Conservation (phyloP, 2,329 filamentous ascomycete species). For the Thermomyces lanuginosus region DNA sequence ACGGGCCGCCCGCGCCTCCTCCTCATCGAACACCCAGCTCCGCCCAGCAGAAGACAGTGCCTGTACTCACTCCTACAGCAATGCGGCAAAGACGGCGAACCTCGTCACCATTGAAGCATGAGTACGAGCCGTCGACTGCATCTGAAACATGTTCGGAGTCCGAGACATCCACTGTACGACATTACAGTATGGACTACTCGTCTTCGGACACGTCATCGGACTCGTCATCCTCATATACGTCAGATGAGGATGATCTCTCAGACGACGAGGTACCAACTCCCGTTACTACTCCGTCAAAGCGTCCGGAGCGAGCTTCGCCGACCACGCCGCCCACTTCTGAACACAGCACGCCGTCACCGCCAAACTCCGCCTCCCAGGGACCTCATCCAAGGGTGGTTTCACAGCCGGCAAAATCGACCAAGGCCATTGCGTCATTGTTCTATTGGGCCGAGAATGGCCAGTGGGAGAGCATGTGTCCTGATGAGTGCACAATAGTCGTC, state of each 20-base stretch:
- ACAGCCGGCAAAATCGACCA: conserved; percentile 33
- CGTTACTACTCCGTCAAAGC: conserved; percentile 13
- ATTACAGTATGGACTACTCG: conserved; percentile 31
- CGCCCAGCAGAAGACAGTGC: conserved; percentile 26
- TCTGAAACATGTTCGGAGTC: conserved; percentile 45
- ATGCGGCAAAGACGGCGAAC: conserved; percentile 47
- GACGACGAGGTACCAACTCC: conserved; percentile 29
- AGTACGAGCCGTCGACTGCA: conserved; percentile 75
- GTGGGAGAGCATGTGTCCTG: conserved; percentile 45
- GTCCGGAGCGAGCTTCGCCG: conserved; percentile 26
- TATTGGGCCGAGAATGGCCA: conserved; percentile 46
- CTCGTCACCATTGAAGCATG: conserved; percentile 90
- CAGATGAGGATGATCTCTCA: conserved; percentile 40
- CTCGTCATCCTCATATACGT: conserved; percentile 33
- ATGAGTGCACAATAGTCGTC: conserved; percentile 47
- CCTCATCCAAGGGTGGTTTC: conserved; percentile 41
- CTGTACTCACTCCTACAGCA: conserved; percentile 33
- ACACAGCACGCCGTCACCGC: conserved; percentile 53
- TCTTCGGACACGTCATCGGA: conserved; percentile 30
- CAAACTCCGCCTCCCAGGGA: conserved; percentile 66
- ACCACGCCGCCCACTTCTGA: conserved; percentile 24
- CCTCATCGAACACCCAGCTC: conserved; percentile 39
- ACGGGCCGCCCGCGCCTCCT: conserved; percentile 28
- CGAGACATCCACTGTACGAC: conserved; percentile 39
- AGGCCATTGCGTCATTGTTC: conserved; percentile 44